Base-by-base conservation (phyloP, 805 yeast species). In the Blastobotrys peoriensis region DNA sequence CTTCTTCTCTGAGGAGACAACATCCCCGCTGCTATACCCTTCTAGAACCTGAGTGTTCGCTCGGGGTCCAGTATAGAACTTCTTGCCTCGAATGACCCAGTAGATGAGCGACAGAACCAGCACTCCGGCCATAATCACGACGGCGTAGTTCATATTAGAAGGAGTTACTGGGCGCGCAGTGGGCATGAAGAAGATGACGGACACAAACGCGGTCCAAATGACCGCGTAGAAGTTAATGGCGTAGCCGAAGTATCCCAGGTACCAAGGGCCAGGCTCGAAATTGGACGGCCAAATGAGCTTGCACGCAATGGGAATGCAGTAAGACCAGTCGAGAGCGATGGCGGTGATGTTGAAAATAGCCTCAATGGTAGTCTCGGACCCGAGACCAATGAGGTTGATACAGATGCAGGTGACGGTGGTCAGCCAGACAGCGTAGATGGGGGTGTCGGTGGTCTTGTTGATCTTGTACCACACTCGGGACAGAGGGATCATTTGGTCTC, bases 311-410 rank as follows among this genome's bases (percentile, higher is more conserved):
- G 95, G 95, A 13, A 86, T 77, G 2, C 87, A 79, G 49, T 86
- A 82, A 2, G 93, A 86, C 23, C 83, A 69, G 40, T 87, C 80
- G 47, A 86, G 66, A 2, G 87, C 75, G 17, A 85, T 73, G 2
- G 86, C 93, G 6, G 91, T 81, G 15, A 89, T 81, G 0, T 94
- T 93, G 66, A 85, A 78, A 61, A 86, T 85, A 3, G 94, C 88
- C 61, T 82, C 82, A 62, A 86, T 83, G 0, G 93, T 88, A 5
- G 88, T 76, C 3, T 79, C 68, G 0, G 91, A 83, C 1, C 85
- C 62, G 36, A 86, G 63, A 2, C 89, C 83, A 34, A 86, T 67
- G 5, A 80, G 60, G 1, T 89, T 85, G 38, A 85, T 63, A 2
- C 76, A 44, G 38, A 49, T 51, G 41, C 56, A 53, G 27, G 45